These are phyloP conservation scores for Aspergillus terreus DNA, from an alignment of 2,329 filamentous ascomycete genomes.

Conservation along the genomic window DNA sequence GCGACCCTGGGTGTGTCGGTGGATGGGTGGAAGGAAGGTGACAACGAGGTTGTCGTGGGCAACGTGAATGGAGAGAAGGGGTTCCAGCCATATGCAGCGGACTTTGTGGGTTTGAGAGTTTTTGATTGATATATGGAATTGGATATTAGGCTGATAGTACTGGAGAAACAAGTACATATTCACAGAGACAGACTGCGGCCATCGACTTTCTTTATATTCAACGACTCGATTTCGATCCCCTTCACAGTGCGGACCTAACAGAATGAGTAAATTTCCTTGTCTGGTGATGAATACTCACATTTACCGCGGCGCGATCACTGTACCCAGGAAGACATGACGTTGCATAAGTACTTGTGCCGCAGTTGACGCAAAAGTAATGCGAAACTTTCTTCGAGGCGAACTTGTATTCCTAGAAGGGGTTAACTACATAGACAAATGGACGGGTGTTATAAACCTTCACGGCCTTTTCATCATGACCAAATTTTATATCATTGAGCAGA, in stretches of 20 bases:
- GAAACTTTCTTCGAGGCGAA: slow-evolving; percentile 23
- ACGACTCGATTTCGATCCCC: slow-evolving; percentile 21
- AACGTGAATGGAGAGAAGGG: slow-evolving; percentile 28
- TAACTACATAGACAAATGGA: no score
- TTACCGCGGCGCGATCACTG: slow-evolving; percentile 23
- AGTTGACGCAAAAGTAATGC: slow-evolving; percentile 29
- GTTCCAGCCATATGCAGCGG: slow-evolving; percentile 27
- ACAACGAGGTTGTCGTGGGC: slow-evolving; percentile 34
- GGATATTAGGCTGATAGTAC: neutral
- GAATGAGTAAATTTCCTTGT: neutral
- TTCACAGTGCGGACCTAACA: slow-evolving; percentile 23
- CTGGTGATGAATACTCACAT: slow-evolving; percentile 19
- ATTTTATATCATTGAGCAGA: slow-evolving; percentile 18
- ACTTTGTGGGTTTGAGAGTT: slow-evolving; percentile 36
- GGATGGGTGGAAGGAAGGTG: slow-evolving; percentile 44
- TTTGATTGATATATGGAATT: neutral
- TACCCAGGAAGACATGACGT: slow-evolving; percentile 14
- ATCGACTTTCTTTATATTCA: slow-evolving; percentile 24
- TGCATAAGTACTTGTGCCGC: slow-evolving; percentile 27
- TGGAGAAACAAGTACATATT: neutral
- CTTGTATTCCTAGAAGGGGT: no score
- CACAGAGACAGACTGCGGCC: neutral
- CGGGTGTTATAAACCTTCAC: slow-evolving; percentile 14
- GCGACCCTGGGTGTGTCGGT: slow-evolving; percentile 45
- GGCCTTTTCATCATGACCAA: slow-evolving; percentile 17